Evolutionary conservation across 768 basidiomycete genomes (phyloP).

Genomic region (Psilocybe subaeruginosa): DNA sequence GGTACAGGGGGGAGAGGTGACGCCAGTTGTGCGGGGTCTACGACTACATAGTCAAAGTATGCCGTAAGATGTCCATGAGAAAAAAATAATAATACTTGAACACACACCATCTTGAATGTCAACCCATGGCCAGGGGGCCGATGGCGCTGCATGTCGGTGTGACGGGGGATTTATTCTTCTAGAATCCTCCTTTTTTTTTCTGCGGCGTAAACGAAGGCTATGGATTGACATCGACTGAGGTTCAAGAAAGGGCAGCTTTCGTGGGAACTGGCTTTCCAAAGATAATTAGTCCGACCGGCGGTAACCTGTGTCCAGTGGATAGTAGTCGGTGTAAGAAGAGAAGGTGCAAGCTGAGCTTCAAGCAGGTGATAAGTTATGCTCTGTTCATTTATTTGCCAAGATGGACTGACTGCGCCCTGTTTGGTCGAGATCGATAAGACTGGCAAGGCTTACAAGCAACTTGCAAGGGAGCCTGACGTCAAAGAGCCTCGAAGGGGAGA

Average conservation of each 20-base stretch:
- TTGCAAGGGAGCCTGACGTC: no score
- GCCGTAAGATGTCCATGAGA: neutral
- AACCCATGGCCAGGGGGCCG: constrained; percentile 51
- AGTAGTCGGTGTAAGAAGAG: no score
- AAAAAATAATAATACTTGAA: neutral
- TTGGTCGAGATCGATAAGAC: neutral
- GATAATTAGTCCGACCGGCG: neutral
- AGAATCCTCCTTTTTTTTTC: constrained; percentile 9
- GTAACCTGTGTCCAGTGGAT: neutral
- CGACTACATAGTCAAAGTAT: neutral
- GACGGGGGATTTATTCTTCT: constrained; percentile 35
- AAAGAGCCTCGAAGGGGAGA: no score
- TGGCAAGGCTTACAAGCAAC: neutral
- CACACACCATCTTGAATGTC: constrained; percentile 40
- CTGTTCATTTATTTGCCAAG: neutral
- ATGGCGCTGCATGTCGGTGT: constrained; percentile 49
- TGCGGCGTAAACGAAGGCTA: neutral
- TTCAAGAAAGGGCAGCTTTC: neutral
- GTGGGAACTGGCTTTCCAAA: neutral
- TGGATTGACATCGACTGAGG: neutral
- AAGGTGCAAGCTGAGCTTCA: neutral
- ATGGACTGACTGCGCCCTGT: neutral
- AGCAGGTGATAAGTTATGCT: neutral
- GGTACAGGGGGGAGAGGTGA: constrained; percentile 11
- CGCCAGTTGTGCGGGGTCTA: constrained; percentile 4